Base-by-base conservation (phyloP, 2,329 filamentous ascomycete genomes). In the Hyphodiscus sp. region DNA sequence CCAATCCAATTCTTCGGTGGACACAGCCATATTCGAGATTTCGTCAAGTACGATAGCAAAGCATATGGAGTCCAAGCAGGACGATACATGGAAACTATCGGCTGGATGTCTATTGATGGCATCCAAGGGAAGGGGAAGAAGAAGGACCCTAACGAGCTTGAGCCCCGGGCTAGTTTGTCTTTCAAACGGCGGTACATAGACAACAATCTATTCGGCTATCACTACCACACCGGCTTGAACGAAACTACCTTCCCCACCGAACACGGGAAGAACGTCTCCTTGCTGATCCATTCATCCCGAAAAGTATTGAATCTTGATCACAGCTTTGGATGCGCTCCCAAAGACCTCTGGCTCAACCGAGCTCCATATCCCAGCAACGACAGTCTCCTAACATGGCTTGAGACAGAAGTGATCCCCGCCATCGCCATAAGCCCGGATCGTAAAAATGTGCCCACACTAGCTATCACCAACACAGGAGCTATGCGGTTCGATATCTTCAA, bases 401-500 rank as follows among this genome's bases (percentile, higher is more conserved):
- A 87, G 58, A 76, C 85, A 6, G 72, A 88, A 52, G 82, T 96
- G 0, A 74, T 97, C 1, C 89, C 90, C 0, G 80, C 80, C 44
- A 73, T 85, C 1, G 72, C 91, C 30, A 71, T 73, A 52, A 83
- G 82, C 52, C 66, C 79, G 42, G 72, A 76, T 30, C 77, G 85
- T 3, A 74, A 77, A 20, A 76, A 83, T 52, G 76, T 79, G 42
- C 78, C 90, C 10, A 79, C 82, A 7, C 72, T 97, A 11, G 83
- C 86, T 29, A 81, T 97, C 49, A 77, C 88, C 52, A 99, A 99
- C 70, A 96, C 89, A 0, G 94, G 94, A 23, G 89, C 88, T 2
- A 83, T 99, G 60, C 87, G 94, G 45, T 99, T 97, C 69, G 94
- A 99, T 69, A 88, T 99, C 57, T 95, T 96, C 76, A 83, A 92